A percentile compares a stretch with the other conserved stretches of the same genome.
Evolutionary conservation across 257 asterid species (phyloP).

Genomic region (Solanum clarkiae): DNA sequence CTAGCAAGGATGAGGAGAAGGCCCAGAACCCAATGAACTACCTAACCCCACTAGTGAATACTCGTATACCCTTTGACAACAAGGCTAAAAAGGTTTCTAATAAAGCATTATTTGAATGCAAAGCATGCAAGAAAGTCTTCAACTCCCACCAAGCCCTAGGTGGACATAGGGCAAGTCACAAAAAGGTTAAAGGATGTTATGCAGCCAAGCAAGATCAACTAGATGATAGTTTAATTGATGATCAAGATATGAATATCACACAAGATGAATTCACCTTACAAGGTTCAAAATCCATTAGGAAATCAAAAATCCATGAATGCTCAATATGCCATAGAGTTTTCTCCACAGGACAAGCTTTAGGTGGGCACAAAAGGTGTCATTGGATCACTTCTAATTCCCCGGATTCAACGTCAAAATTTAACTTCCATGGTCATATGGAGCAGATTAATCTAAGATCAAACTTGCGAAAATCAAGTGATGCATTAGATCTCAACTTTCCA

Average conservation of each 20-base stretch:
- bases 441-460: slow-evolving; percentile 7
- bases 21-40: slow-evolving; percentile 2
- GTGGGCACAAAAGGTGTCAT: slow-evolving; percentile 96
- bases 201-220: slow-evolving; percentile 66
- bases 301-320: slow-evolving; percentile 75
- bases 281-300: slow-evolving; percentile 34
- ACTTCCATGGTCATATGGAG: slow-evolving; percentile 10
- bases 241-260: slow-evolving; percentile 13
- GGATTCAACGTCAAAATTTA: slow-evolving; percentile 26
- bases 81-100: slow-evolving; percentile 27
- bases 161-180: slow-evolving; percentile 93
- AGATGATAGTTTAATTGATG: slow-evolving; percentile 18
- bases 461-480: background rate
- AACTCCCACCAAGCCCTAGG: slow-evolving; percentile 94
- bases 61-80: slow-evolving; percentile 5
- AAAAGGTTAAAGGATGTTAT: slow-evolving; percentile 84
- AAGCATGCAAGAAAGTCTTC: slow-evolving; percentile 90
- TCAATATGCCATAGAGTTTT: slow-evolving; percentile 83
- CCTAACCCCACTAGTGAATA: background rate
- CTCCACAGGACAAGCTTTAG: slow-evolving; percentile 85
- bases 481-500: slow-evolving; percentile 72
- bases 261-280: slow-evolving; percentile 41
- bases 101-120: slow-evolving; percentile 77
- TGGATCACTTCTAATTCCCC: slow-evolving; percentile 77
- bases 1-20: slow-evolving; percentile 63